Conservation (phyloP, 805 yeast genomes). For the Myxozyma udenii region DNA sequence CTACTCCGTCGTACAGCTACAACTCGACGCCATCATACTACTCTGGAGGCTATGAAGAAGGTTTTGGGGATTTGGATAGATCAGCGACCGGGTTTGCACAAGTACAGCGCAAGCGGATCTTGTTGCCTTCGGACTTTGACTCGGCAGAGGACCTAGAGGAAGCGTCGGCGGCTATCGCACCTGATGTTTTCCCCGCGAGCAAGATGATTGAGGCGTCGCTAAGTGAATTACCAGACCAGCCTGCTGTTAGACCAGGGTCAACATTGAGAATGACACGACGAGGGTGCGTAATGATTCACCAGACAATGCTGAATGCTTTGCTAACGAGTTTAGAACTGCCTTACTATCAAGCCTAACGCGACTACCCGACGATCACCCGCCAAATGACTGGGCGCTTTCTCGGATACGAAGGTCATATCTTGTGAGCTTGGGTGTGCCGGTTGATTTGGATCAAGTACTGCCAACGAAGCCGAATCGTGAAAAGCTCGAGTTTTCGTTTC, state of each 20-base stretch:
- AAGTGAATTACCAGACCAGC: conserved; percentile 5
- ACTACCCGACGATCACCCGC: conserved; percentile 49
- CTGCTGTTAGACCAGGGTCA: conserved; percentile 7
- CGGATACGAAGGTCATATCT: conserved; percentile 61
- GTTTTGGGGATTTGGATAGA: too few relatives aligned
- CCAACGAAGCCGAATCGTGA: conserved; percentile 6
- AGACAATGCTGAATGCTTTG: background rate
- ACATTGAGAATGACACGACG: conserved; percentile 3
- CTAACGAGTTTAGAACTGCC: background rate
- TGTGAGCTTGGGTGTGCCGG: conserved; percentile 67
- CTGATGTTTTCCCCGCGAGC: conserved; percentile 12
- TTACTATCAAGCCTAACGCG: conserved; percentile 46
- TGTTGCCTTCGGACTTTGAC: conserved; percentile 9
- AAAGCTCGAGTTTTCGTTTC: conserved; percentile 6
- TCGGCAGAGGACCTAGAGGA: conserved; percentile 15
- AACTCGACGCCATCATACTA: background rate
- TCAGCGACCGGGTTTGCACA: background rate
- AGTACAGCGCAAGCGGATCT: background rate
- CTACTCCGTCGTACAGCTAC: background rate
- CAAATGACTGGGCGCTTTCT: conserved; percentile 68
- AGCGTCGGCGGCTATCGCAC: conserved; percentile 15
- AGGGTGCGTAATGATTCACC: conserved; percentile 2
- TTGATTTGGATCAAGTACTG: conserved; percentile 57
- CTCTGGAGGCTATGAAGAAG: background rate
- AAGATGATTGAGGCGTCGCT: conserved; percentile 18